Evolutionary conservation across 192 early-diverging fungal species (phyloP), one percentile per base, ranked within the genome.

Genomic region (Coemansia sp.): DNA sequence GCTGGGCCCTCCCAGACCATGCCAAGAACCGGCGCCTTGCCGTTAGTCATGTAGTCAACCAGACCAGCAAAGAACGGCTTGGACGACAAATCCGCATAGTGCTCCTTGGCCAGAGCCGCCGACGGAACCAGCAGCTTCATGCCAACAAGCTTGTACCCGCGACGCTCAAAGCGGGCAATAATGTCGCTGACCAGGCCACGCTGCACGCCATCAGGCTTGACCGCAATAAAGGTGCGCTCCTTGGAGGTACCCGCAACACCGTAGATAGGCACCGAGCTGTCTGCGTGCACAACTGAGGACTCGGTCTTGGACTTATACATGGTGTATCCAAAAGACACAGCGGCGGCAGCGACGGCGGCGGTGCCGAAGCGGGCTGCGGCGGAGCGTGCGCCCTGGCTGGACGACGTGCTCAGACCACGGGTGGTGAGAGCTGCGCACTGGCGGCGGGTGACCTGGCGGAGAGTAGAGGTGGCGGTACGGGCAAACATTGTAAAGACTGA

Each of bases 31-130:
- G 94, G 94, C 7, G 91, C 90, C 64, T 81, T 81, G 60, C 94
- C 94, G 68, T 86, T 88, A 52, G 92, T 92, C 89, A 96, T 96
- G 85, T 96, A 96, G 65, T 91, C 85, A 49, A 96, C 92, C 29
- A 96, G 85, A 27, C 93, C 91, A 19, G 67, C 80, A 82, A 93
- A 96, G 86, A 96, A 96, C 27, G 94, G 94, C 73, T 91, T 86
- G 64, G 82, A 75, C 68, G 85, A 88, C 52, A 91, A 84, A 72
- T 97, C 94, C 45, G 80, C 90, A 65, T 95, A 95, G 82, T 97
- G 93, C 77, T 90, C 80, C 81, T 93, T 88, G 75, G 90, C 91
- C 50, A 91, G 75, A 6, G 62, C 71, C 56, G 73, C 74, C 66
- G 78, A 74, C 10, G 90, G 90, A 62, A 75, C 84, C 61, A 88